Evolutionary conservation across 331 rosid species (phyloP), one percentile per base, ranked within the genome.

Genomic region (Telfairia occidentalis): DNA sequence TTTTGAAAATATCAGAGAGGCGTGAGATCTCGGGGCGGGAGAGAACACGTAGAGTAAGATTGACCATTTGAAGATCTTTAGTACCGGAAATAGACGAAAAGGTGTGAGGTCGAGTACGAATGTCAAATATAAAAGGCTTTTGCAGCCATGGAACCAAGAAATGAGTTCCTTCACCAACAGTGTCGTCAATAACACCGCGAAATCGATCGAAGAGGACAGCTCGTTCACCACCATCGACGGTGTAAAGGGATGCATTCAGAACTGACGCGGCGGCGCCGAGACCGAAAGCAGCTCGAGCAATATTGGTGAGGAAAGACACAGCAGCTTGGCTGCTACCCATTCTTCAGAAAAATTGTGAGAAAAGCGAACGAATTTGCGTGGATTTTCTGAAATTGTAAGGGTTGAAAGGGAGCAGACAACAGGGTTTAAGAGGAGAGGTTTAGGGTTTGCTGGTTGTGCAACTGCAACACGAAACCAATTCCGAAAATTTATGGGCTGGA

Each of bases 131-230:
- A 86, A 83, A 90, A 21, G 97, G 96, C 78, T 90, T 92, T 70
- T 92, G 97, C 34, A 92, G 96, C 98, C 98, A 92, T 5, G 96
- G 97, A 78, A 92, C 43, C 4, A 92, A 86, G 83, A 92, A 92
- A 9, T 90, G 98, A 5, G 98, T 92, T 0, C 97, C 98, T 52
- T 92, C 98, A 9, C 90, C 92, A 0, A 89, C 78, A 13, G 93
- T 84, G 0, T 86, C 85, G 13, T 89, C 96, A 1, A 90, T 89
- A 2, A 92, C 88, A 1, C 97, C 97, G 0, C 96, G 89, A 83
- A 92, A 89, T 0, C 98, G 88, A 64, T 92, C 93, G 78, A 90
- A 92, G 48, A 92, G 93, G 52, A 92, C 96, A 7, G 98, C 97
- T 6, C 97, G 86, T 12, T 90, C 87, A 3, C 98, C 98, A 3